Base-by-base conservation (phyloP, 352 stramenopile genomes). In the Phytopythium boreale region DNA sequence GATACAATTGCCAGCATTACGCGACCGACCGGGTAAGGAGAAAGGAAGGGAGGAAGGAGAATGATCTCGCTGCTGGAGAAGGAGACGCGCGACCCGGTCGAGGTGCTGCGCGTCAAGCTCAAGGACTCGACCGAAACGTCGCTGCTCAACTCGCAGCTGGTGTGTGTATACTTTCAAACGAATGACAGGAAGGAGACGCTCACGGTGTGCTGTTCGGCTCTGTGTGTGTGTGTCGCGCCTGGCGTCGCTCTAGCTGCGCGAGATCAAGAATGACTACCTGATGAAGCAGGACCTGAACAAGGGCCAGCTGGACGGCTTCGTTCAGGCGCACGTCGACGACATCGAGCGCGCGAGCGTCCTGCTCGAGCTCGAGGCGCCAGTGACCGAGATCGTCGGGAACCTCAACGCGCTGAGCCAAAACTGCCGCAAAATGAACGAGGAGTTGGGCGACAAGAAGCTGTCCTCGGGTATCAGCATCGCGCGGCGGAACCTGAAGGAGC, bases 31-130 rank as follows among this genome's bases (percentile, higher is more conserved):
- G 49, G 24, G 22, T 7, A 37, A 56, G 49, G 22, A 3, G 55
- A 60, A 31, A 27, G 55, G 55, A 17, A 36, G 55, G 17, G 34
- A n/a, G 0, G 31, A 47, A 27, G 20, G 20, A 20, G 58, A 19
- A 91, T 92, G 78, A 90, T 90, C 75, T 91, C 83, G 67, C 67
- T 93, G 68, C 72, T 95, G 51, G 87, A 95, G 72, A 89, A 91
- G 41, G 78, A 95, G 63, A 84, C 87, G 65, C 81, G 85, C 14
- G 87, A 95, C 62, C 87, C 87, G 11, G 82, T 93, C 29, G 84
- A 95, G 56, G 80, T 93, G 58, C 66, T 95, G 56, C 87, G 84
- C 53, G 68, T 84, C 57, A 90, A 92, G 71, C 81, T 95, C 56
- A 92, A 92, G 65, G 84, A 91, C 73, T 88, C 81, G 44, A 92